Evolutionary conservation across 176 grass and related monocot species (phyloP).

Genomic region (Panicum miliaceum): DNA sequence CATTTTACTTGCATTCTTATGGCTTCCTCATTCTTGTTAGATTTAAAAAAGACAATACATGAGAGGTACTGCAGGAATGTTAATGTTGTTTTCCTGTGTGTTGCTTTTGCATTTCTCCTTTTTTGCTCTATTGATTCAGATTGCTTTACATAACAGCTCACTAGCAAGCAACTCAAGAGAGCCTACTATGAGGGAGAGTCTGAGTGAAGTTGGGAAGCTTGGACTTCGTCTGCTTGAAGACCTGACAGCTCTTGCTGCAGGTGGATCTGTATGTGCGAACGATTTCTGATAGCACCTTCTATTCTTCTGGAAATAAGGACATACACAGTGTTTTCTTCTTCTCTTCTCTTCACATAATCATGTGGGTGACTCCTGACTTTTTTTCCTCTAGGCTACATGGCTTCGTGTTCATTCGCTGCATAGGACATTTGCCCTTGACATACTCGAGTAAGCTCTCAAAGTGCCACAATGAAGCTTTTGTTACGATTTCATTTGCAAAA

Average conservation of each 20-base stretch:
- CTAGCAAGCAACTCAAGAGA: slow-evolving; percentile 45
- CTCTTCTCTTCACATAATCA: slow-evolving; percentile 19
- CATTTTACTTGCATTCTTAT: slow-evolving; percentile 22
- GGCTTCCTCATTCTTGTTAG: slow-evolving; percentile 25
- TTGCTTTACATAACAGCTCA: slow-evolving; percentile 58
- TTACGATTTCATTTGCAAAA: not conserved
- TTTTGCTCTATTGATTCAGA: slow-evolving; percentile 41
- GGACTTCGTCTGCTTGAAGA: slow-evolving; percentile 96
- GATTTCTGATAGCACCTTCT: slow-evolving; percentile 46
- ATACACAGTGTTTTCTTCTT: slow-evolving; percentile 16
- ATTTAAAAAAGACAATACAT: slow-evolving; percentile 25
- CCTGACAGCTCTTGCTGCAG: slow-evolving; percentile 99
- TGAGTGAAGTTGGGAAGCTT: slow-evolving; percentile 85
- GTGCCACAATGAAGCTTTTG: slow-evolving; percentile 13
- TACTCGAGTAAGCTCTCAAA: slow-evolving; percentile 80
- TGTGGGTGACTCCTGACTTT: slow-evolving; percentile 24
- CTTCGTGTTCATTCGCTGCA: slow-evolving; percentile 80
- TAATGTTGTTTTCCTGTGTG: not conserved
- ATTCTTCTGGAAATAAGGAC: slow-evolving; percentile 25
- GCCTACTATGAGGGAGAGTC: slow-evolving; percentile 53
- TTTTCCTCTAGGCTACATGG: slow-evolving; percentile 71
- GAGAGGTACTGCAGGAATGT: slow-evolving; percentile 24
- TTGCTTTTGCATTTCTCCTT: slow-evolving; percentile 33
- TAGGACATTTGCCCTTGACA: slow-evolving; percentile 94
- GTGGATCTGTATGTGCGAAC: slow-evolving; percentile 99